phyloP scores from a whole-genome alignment of 345 rosid genomes.

The Abelmoschus esculentus region DNA sequence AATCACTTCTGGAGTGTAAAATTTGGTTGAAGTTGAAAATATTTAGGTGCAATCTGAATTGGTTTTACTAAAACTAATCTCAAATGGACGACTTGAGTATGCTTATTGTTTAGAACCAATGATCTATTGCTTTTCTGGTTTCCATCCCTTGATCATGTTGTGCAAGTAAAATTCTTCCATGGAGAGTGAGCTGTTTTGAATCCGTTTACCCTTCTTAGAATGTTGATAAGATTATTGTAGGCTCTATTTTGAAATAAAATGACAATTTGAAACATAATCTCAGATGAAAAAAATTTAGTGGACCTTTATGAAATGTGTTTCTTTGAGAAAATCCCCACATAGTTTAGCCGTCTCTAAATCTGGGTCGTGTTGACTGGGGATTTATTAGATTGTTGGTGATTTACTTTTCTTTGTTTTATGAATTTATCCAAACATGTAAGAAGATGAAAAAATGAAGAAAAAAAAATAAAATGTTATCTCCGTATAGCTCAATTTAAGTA shows the following conservation, averaged over 20 bases:
- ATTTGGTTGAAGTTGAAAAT: not conserved
- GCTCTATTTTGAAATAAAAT: not conserved
- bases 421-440: too few species aligned
- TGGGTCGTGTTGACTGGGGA: not conserved
- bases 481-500: conserved; percentile 1
- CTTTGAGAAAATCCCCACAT: not conserved
- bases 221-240: not conserved
- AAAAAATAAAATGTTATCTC: not conserved
- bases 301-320: not conserved
- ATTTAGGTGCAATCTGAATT: not conserved
- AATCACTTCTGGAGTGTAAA: not conserved
- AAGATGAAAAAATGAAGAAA: too few species aligned
- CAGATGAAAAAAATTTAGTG: not conserved
- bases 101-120: not conserved
- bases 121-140: not conserved
- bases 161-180: not conserved
- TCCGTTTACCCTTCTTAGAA: not conserved
- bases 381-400: not conserved
- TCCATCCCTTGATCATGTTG: not conserved
- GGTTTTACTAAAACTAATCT: not conserved
- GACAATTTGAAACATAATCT: conserved; percentile 5
- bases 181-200: too few species aligned
- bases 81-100: not conserved
- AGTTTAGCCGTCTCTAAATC: not conserved
- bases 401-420: not conserved